Evolutionary conservation across 2,329 filamentous ascomycete genomes (phyloP), one percentile per base, ranked within the genome.

Genomic region (Fusarium stilboides): DNA sequence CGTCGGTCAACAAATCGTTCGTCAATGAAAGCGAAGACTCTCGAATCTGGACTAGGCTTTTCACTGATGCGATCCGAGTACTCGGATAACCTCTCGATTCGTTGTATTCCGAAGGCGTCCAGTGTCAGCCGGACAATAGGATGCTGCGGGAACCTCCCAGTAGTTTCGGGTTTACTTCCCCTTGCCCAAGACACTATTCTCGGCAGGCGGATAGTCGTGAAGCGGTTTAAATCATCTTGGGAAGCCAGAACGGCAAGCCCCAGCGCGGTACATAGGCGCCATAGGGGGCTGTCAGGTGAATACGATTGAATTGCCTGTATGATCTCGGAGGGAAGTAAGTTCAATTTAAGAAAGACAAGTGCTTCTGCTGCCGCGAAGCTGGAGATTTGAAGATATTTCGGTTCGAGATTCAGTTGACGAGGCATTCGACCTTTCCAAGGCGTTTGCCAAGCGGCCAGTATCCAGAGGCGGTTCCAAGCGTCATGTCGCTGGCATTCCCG

Each of bases 51-150:
- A 13, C 28, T 31, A 13, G 28, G 10, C 28, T 13, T 31, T 31
- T 31, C 28, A 31, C 28, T 10, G 10, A 12, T 37, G 40, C 24
- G 20, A 22, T 39, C 19, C 12, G 43, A 46, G 36, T 33, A 40
- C 22, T 9, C 26, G 13, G 33, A 45, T 33, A 56, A 14, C 17
- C 53, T 56, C 20, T 56, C 53, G 28, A 51, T 46, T 33, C 44
- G 28, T 46, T 33, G 28, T 20, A 33, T 44, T 26, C 42, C 42
- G 26, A 44, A 26, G 8, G 42, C 42, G 12, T 44, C 42, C n/a
- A 44, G 42, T 44, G 42, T 44, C 8, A 44, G 26, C 12, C 42
- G 42, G 22, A 44, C 22, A 10, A 26, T 44, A 17, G 42, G 42
- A 13, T 31, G 28, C 28, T 31, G 28, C 28, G 28, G 28, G 10